phyloP scores from a whole-genome alignment of 306 rosid genomes.

The Cucurbita pepo region DNA sequence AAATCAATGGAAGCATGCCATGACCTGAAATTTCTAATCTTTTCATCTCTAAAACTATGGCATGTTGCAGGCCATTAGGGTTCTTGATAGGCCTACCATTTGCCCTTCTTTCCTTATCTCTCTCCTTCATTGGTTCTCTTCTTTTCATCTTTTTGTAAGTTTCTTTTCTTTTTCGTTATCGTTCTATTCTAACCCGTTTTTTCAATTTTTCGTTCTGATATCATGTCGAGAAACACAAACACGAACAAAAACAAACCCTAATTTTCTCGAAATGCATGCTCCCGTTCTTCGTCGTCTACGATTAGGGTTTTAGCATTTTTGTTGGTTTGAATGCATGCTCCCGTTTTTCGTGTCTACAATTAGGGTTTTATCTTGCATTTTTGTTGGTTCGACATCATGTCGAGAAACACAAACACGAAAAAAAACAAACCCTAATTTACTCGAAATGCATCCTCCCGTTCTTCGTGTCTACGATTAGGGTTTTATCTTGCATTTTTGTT shows the following conservation, averaged over 20 bases:
- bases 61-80: constrained; percentile 24
- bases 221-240: neutral
- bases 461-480: too few relatives aligned
- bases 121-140: constrained; percentile 18
- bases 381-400: neutral
- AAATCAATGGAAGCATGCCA: neutral
- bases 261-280: neutral
- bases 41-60: neutral
- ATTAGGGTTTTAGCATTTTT: too few relatives aligned
- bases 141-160: constrained; percentile 27
- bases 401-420: too few relatives aligned
- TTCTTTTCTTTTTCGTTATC: neutral
- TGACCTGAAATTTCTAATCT: neutral
- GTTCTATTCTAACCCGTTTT: neutral
- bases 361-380: too few relatives aligned
- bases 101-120: constrained; percentile 20
- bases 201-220: neutral
- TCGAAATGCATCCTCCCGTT: neutral
- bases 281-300: too few relatives aligned
- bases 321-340: too few relatives aligned
- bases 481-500: too few relatives aligned
- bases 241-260: neutral
- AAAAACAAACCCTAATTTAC: neutral
- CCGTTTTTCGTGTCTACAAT: too few relatives aligned
- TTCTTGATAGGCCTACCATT: constrained; percentile 36